Evolutionary conservation across 805 yeast genomes (phyloP).

Genomic region (Lipomyces yamanashiensis): DNA sequence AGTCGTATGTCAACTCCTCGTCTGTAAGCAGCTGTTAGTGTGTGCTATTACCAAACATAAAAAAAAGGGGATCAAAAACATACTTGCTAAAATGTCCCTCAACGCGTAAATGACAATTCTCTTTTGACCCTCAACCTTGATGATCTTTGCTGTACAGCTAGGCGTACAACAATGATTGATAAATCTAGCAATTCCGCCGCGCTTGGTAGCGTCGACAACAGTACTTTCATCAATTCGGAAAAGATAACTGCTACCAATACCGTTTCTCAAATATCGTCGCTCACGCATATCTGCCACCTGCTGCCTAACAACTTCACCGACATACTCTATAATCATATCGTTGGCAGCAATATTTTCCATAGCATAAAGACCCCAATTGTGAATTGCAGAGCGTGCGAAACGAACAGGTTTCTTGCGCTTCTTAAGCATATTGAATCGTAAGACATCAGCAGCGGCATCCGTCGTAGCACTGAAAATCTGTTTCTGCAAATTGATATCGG

Average conservation of each 20-base stretch:
- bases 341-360: slow-evolving; percentile 92
- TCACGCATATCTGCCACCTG: slow-evolving; percentile 95
- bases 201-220: slow-evolving; percentile 95
- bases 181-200: slow-evolving; percentile 95
- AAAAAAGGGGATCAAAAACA: slow-evolving; percentile 40
- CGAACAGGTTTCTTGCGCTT: slow-evolving; percentile 92
- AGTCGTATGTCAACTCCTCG: slow-evolving; percentile 89
- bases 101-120: slow-evolving; percentile 94
- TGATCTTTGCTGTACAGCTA: slow-evolving; percentile 94
- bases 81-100: slow-evolving; percentile 83
- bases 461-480: slow-evolving; percentile 68
- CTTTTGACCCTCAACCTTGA: slow-evolving; percentile 90
- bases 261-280: slow-evolving; percentile 79
- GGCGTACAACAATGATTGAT: slow-evolving; percentile 98
- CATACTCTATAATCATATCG: slow-evolving; percentile 97
- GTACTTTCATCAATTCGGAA: slow-evolving; percentile 93
- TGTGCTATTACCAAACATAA: not conserved
- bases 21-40: slow-evolving; percentile 32
- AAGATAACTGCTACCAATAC: slow-evolving; percentile 92
- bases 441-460: slow-evolving; percentile 66
- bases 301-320: slow-evolving; percentile 91
- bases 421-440: slow-evolving; percentile 83
- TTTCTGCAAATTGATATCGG: slow-evolving; percentile 81
- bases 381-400: slow-evolving; percentile 96
- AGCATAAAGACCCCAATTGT: slow-evolving; percentile 98